Percentiles rank a stretch among this genome's conserved stretches.
Conservation (phyloP, 179 eudicot genomes). For the Dionaea muscipula region DNA sequence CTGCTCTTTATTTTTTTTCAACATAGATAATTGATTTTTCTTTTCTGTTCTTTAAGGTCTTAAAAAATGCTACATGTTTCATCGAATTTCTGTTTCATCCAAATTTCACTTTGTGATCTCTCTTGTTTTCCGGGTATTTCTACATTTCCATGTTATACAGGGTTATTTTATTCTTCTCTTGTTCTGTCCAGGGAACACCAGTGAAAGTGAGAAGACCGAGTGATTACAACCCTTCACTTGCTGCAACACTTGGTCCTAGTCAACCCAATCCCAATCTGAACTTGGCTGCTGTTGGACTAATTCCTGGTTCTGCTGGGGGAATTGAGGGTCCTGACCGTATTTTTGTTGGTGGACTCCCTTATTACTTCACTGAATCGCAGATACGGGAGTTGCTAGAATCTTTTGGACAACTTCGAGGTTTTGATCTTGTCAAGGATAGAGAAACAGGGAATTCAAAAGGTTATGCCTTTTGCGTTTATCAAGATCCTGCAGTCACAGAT, state of each 20-base stretch:
- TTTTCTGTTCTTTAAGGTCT: no score
- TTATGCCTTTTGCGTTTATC: conserved; percentile 44
- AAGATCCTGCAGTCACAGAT: conserved; percentile 38
- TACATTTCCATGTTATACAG: background rate
- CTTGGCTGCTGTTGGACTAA: conserved; percentile 40
- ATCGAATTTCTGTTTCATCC: no score
- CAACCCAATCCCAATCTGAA: conserved; percentile 46
- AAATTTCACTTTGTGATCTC: no score
- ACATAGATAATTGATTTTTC: no score
- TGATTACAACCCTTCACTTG: conserved; percentile 46
- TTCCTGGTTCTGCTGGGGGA: conserved; percentile 41
- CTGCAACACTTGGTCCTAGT: conserved; percentile 48
- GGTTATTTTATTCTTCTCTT: background rate
- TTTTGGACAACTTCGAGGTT: conserved; percentile 41
- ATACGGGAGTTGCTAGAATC: conserved; percentile 40
- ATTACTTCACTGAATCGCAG: conserved; percentile 40
- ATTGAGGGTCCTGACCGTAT: conserved; percentile 51
- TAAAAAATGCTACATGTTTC: no score
- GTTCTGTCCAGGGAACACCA: conserved; percentile 26
- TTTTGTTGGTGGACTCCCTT: conserved; percentile 45
- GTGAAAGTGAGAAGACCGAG: conserved; percentile 48
- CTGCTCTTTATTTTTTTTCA: no score
- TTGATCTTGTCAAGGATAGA: conserved; percentile 46
- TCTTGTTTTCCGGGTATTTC: no score
- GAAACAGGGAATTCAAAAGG: conserved; percentile 51